These are phyloP conservation scores for Fusarium stilboides DNA, from an alignment of 2,329 filamentous ascomycete genomes.

Conservation along the genomic window DNA sequence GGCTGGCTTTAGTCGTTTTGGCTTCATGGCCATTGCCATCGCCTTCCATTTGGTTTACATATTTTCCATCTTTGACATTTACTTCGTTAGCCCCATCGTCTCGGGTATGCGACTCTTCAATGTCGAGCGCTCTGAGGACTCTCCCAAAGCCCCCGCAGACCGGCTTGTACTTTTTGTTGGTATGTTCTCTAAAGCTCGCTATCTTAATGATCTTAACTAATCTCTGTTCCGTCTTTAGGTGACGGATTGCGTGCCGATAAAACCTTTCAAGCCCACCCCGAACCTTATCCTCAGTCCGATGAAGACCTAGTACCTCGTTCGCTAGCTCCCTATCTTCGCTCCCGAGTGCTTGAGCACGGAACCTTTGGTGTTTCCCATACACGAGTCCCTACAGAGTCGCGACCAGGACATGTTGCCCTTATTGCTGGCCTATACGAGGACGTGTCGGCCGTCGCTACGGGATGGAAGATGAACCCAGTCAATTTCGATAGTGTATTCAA, in stretches of 20 bases:
- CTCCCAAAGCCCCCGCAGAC: conserved; percentile 82
- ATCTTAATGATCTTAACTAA: conserved; percentile 21
- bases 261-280: conserved; percentile 92
- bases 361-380: conserved; percentile 99
- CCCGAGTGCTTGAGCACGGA: conserved; percentile 87
- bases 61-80: conserved; percentile 97
- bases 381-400: conserved; percentile 94
- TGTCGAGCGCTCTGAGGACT: conserved; percentile 71
- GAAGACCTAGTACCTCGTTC: conserved; percentile 80
- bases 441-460: conserved; percentile 95
- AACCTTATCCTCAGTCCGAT: conserved; percentile 80
- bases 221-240: conserved; percentile 61
- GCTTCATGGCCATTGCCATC: conserved; percentile 90
- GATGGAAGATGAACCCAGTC: conserved; percentile 98
- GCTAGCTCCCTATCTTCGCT: conserved; percentile 92
- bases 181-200: conserved; percentile 55
- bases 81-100: conserved; percentile 98
- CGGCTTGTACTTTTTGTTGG: conserved; percentile 95
- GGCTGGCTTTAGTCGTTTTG: conserved; percentile 75
- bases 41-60: conserved; percentile 95
- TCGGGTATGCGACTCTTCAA: conserved; percentile 90
- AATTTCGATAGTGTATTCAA: conserved; percentile 99
- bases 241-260: conserved; percentile 98
- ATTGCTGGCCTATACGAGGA: conserved; percentile 98
- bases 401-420: conserved; percentile 95